phyloP scores from a whole-genome alignment of 1,284 basidiomycete genomes.

The Mycosarcoma mackinlayi region DNA sequence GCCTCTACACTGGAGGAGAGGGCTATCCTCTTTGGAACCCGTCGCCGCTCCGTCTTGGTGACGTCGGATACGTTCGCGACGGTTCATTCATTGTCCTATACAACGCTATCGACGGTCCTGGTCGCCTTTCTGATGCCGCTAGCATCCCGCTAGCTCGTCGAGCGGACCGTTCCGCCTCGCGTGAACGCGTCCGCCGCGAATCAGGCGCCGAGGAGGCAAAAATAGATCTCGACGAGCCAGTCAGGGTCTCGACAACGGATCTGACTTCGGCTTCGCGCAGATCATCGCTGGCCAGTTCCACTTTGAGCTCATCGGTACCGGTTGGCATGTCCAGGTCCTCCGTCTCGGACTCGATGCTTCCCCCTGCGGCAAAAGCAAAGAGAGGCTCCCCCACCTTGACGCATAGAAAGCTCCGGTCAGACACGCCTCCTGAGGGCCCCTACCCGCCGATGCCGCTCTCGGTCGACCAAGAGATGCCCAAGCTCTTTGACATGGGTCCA shows the following conservation, averaged over 20 bases:
- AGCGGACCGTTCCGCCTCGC: constrained; percentile 26
- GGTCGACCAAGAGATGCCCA: constrained; percentile 46
- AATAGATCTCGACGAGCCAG: constrained; percentile 19
- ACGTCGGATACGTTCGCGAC: constrained; percentile 56
- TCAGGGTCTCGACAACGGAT: neutral
- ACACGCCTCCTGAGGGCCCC: constrained; percentile 42
- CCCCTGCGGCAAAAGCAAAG: constrained; percentile 20
- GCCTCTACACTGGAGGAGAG: constrained; percentile 50
- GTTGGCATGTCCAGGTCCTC: constrained; percentile 13
- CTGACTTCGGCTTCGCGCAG: constrained; percentile 12
- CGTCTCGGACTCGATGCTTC: constrained; percentile 26
- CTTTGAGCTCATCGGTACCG: constrained; percentile 6
- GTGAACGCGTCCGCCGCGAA: constrained; percentile 18
- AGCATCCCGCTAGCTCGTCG: constrained; percentile 38
- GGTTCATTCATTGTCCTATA: constrained; percentile 55
- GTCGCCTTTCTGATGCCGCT: constrained; percentile 34
- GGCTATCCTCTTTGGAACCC: constrained; percentile 59
- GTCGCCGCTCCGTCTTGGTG: constrained; percentile 45
- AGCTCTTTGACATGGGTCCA: constrained; percentile 56
- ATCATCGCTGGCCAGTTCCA: constrained; percentile 14
- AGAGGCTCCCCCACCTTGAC: constrained; percentile 22
- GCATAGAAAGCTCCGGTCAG: constrained; percentile 28
- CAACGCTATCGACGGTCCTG: constrained; percentile 52
- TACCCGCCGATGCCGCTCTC: constrained; percentile 53
- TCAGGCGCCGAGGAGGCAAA: constrained; percentile 4